These are phyloP conservation scores for Coemansia sp. DNA, from an alignment of 192 early-diverging fungal genomes.

Conservation along the genomic window DNA sequence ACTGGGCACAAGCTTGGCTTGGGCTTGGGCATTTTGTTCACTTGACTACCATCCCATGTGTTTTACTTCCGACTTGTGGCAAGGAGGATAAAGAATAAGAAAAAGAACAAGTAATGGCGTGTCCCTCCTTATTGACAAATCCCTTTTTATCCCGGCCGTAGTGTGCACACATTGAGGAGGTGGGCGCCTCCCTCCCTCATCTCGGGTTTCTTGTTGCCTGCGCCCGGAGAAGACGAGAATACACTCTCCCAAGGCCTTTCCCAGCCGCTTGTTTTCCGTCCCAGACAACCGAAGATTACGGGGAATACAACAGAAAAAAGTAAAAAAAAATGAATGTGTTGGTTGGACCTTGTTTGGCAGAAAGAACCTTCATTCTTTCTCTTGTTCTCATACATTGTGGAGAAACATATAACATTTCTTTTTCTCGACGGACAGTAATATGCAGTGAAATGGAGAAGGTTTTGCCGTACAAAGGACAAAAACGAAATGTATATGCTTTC, in stretches of 20 bases:
- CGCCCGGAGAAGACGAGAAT: background rate
- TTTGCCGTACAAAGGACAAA: background rate
- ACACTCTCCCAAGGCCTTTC: background rate
- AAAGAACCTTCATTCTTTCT: background rate
- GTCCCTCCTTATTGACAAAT: conserved; percentile 1
- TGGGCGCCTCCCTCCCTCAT: background rate
- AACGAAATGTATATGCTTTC: background rate
- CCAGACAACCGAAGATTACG: too few species aligned
- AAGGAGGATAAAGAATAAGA: background rate
- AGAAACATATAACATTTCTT: background rate
- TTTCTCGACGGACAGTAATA: background rate
- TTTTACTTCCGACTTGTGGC: background rate
- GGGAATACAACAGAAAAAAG: too few species aligned
- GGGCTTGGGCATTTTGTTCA: background rate
- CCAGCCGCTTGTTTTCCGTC: too few species aligned
- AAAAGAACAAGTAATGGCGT: conserved; percentile 1
- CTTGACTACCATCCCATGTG: background rate
- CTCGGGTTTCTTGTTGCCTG: background rate
- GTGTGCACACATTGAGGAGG: background rate
- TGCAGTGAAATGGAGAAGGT: conserved; percentile 5
- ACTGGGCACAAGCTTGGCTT: background rate
- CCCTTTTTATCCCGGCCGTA: conserved; percentile 4
- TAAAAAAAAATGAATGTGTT: background rate
- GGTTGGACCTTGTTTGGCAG: background rate
- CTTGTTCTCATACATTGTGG: background rate